phyloP scores from a whole-genome alignment of 1,139 yeast genomes.

The Suzukiozyma palmioleophila region DNA sequence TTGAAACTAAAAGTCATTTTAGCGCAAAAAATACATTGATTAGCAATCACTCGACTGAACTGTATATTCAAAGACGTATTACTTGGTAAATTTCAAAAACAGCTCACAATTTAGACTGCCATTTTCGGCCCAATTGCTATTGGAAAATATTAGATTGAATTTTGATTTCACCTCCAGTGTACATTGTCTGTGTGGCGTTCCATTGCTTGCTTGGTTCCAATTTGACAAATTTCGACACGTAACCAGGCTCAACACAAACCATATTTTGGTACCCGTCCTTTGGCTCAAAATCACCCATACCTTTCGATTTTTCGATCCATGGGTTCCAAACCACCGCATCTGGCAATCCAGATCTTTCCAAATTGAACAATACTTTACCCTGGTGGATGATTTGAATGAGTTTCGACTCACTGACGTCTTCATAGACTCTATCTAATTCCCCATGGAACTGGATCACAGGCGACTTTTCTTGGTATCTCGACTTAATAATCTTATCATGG shows the following conservation, averaged over 20 bases:
- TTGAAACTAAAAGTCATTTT: background rate
- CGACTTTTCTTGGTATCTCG: conserved; percentile 62
- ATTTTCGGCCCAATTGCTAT: background rate
- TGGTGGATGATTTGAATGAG: conserved; percentile 60
- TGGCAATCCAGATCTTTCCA: conserved; percentile 63
- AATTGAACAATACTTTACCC: conserved; percentile 65
- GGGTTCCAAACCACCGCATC: conserved; percentile 99
- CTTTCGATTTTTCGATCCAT: conserved; percentile 75
- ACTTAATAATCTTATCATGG: conserved; percentile 67
- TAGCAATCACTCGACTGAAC: too few species aligned
- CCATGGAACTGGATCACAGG: conserved; percentile 70
- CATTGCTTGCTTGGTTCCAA: conserved; percentile 68
- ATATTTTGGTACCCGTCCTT: conserved; percentile 76
- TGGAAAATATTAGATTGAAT: conserved; percentile 40
- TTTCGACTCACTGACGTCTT: conserved; percentile 51
- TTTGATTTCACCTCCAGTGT: conserved; percentile 41
- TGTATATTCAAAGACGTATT: too few species aligned
- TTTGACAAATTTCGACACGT: conserved; percentile 62
- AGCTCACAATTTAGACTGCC: too few species aligned
- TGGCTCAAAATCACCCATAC: conserved; percentile 86
- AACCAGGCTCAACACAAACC: conserved; percentile 95
- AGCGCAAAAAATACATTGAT: too few species aligned
- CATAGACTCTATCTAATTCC: conserved; percentile 83
- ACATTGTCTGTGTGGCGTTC: conserved; percentile 40
- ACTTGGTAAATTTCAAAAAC: too few species aligned